phyloP scores from a whole-genome alignment of 148 eudicot species.

The Spergularia marina region DNA sequence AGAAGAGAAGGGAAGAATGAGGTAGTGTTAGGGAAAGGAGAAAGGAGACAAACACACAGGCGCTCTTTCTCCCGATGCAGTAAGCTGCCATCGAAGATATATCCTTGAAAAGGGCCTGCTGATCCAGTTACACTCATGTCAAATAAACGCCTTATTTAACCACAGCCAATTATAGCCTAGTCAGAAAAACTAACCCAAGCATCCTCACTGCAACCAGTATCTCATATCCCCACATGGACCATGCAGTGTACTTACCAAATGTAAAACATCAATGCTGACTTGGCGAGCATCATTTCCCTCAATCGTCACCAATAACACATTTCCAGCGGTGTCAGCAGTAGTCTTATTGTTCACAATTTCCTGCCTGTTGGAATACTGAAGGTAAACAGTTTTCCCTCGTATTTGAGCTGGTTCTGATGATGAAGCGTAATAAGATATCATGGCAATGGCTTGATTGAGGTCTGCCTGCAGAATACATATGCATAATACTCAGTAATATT shows the following conservation, averaged over 20 bases:
- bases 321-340: constrained; percentile 90
- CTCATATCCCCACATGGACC: constrained; percentile 27
- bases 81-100: constrained; percentile 98
- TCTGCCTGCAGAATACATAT: constrained; percentile 57
- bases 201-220: constrained; percentile 37
- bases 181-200: constrained; percentile 39
- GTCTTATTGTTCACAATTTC: constrained; percentile 99
- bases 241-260: constrained; percentile 69
- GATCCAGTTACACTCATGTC: constrained; percentile 91
- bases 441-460: constrained; percentile 90
- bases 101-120: constrained; percentile 95
- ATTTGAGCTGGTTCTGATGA: constrained; percentile 98
- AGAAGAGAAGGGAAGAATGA: constrained; percentile 73
- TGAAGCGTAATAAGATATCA: constrained; percentile 97
- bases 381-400: constrained; percentile 94
- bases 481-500: constrained; percentile 8
- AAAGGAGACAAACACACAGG: constrained; percentile 99
- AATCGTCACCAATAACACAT: constrained; percentile 89
- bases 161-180: constrained; percentile 52
- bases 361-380: constrained; percentile 96
- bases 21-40: constrained; percentile 94
- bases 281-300: constrained; percentile 96
- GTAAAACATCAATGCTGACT: constrained; percentile 97
- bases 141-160: constrained; percentile 58
- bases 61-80: constrained; percentile 91